phyloP scores from a whole-genome alignment of 352 stramenopile species.

The Phytophthora cryptogea region DNA sequence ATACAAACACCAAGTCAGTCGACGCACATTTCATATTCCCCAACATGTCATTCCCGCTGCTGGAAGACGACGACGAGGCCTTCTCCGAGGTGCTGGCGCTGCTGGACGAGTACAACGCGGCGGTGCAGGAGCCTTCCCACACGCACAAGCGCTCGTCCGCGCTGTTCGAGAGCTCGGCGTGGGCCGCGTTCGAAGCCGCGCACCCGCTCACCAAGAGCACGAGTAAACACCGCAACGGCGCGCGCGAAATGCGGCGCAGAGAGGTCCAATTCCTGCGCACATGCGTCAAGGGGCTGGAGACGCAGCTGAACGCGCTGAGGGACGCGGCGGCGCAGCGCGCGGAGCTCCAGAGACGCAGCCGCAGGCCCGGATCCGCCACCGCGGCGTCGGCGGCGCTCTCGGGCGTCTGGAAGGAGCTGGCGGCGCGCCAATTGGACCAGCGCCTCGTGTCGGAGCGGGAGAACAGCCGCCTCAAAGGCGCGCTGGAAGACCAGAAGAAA shows the following conservation, averaged over 20 bases:
- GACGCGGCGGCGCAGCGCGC: slow-evolving; percentile 14
- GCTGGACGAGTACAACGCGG: slow-evolving; percentile 32
- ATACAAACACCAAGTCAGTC: too few relatives aligned
- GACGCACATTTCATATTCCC: background rate
- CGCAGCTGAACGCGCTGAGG: slow-evolving; percentile 17
- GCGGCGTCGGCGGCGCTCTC: slow-evolving; percentile 13
- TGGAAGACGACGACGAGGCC: slow-evolving; percentile 38
- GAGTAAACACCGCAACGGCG: slow-evolving; percentile 43
- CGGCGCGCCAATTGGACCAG: slow-evolving; percentile 39
- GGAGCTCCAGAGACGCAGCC: background rate
- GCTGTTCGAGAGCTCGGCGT: slow-evolving; percentile 15
- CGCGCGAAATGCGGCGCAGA: slow-evolving; percentile 35
- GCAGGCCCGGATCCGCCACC: background rate
- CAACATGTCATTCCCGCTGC: slow-evolving; percentile 33
- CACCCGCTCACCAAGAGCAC: slow-evolving; percentile 21
- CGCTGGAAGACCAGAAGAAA: slow-evolving; percentile 38
- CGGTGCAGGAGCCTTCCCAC: slow-evolving; percentile 4
- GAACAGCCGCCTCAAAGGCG: slow-evolving; percentile 32
- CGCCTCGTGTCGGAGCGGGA: slow-evolving; percentile 34
- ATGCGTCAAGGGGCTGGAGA: slow-evolving; percentile 25
- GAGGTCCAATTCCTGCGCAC: slow-evolving; percentile 37
- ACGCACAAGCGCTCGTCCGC: background rate
- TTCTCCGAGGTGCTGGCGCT: slow-evolving; percentile 37
- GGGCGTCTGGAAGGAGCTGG: slow-evolving; percentile 36
- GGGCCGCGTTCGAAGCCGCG: slow-evolving; percentile 26